phyloP scores from a whole-genome alignment of 352 stramenopile species.

The Phytophthora macrochlamydospora region DNA sequence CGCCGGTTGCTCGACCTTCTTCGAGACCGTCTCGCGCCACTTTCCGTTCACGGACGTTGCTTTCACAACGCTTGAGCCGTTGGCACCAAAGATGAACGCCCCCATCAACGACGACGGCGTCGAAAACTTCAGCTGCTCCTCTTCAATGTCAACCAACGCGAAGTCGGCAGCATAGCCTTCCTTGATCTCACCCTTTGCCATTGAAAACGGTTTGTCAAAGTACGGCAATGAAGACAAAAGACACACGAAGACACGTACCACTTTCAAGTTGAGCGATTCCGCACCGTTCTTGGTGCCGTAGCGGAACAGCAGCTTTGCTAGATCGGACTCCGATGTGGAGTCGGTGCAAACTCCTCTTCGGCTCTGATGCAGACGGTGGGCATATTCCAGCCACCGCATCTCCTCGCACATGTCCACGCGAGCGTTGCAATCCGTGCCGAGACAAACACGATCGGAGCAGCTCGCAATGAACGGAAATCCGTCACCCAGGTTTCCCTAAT shows the following conservation, averaged over 20 bases:
- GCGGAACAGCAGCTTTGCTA: constrained; percentile 67
- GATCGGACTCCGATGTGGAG: constrained; percentile 52
- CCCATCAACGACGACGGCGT: constrained; percentile 61
- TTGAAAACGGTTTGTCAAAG: background rate
- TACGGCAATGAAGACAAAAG: background rate
- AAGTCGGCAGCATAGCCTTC: constrained; percentile 71
- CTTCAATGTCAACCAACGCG: constrained; percentile 65
- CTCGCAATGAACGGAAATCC: constrained; percentile 73
- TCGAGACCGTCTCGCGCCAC: constrained; percentile 52
- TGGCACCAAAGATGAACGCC: constrained; percentile 74
- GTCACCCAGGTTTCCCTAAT: constrained; percentile 68
- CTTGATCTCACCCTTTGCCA: constrained; percentile 65
- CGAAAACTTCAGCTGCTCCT: constrained; percentile 76
- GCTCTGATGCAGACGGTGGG: constrained; percentile 67
- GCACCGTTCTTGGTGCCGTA: constrained; percentile 75
- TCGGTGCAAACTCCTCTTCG: constrained; percentile 70
- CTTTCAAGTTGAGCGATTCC: constrained; percentile 68
- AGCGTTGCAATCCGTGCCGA: constrained; percentile 81
- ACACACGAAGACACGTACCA: constrained; percentile 43
- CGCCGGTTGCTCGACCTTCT: constrained; percentile 12
- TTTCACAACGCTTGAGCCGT: constrained; percentile 72
- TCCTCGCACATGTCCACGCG: constrained; percentile 86
- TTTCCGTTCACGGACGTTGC: constrained; percentile 77
- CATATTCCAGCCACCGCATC: constrained; percentile 84
- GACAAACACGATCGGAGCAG: constrained; percentile 67